Evolutionary conservation across 495 filamentous ascomycete species (phyloP).

Genomic region (Poronia punctata): DNA sequence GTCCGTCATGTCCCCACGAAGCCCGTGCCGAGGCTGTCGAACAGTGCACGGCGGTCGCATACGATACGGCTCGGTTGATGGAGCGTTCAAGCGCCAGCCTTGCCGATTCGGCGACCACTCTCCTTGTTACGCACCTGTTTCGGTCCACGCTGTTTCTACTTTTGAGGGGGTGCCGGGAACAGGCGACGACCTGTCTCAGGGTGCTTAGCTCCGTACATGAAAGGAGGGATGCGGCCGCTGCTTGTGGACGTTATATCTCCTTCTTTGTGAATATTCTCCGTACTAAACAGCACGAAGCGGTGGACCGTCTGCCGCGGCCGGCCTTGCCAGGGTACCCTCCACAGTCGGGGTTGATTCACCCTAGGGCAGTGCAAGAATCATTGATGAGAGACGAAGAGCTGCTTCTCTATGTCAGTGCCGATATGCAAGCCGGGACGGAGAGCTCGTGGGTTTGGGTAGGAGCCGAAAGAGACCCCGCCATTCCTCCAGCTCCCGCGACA

Average conservation of each 20-base stretch:
- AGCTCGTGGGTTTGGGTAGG: conserved; percentile 86
- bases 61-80: conserved; percentile 72
- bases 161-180: conserved; percentile 62
- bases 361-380: conserved; percentile 32
- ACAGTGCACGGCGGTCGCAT: conserved; percentile 64
- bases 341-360: conserved; percentile 16
- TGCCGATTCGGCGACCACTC: conserved; percentile 35
- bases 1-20: conserved; percentile 57
- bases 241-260: conserved; percentile 75
- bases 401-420: conserved; percentile 78
- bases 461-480: conserved; percentile 40
- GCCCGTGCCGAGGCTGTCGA: conserved; percentile 65
- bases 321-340: conserved; percentile 16
- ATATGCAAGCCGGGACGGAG: conserved; percentile 78
- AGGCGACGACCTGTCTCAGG: conserved; percentile 66
- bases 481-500: conserved; percentile 11
- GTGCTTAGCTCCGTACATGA: conserved; percentile 61
- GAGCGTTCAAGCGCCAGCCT: conserved; percentile 48
- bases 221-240: conserved; percentile 61
- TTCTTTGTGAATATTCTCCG: conserved; percentile 70
- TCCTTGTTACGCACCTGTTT: conserved; percentile 80
- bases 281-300: conserved; percentile 48
- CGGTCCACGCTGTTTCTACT: conserved; percentile 78
- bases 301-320: conserved; percentile 25
- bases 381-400: conserved; percentile 84